Base-by-base conservation (phyloP, 257 asterid genomes). In the Nicotiana undulata region DNA sequence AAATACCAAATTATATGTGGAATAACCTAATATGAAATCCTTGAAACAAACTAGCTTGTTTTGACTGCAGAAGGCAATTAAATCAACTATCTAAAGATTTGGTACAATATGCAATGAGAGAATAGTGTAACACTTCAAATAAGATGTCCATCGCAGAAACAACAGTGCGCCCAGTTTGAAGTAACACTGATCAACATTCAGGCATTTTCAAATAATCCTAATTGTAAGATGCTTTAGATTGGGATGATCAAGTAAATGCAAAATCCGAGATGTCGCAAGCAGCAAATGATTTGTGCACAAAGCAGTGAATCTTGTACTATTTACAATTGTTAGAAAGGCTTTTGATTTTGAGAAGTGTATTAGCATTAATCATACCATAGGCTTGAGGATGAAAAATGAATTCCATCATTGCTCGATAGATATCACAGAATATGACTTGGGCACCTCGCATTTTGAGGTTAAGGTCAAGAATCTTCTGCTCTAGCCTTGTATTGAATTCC, bases 331-430 rank as follows among this genome's bases (percentile, higher is more conserved):
- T 3, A 72, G 40, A 72, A 70, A 46, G 24, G 24, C 16, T 3
- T 3, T 46, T 22, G 15, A 24, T 46, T 24, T 72, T 9, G 37
- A 9, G 1, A 46, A 72, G 40, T 72, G 2, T 46, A 46, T 24
- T 40, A 72, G 60, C 15, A 24, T 0, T 49, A 64, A 15, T 52
- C 82, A 6, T 80, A 90, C 96, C 94, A 77, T 88, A 90, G 53
- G 63, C 77, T 64, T 37, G 53, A 16, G 91, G 96, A 76, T 89
- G 85, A 44, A 80, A 56, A 86, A 91, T 84, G 86, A 87, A 79
- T 84, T 91, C 90, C 88, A 90, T 83, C 59, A 87, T 74, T 29
- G 87, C 91, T 46, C 85, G 82, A 37, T 90, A 91, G 44, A 88
- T 85, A 68, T 91, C 96, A 77, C 92, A 90, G 81, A 85, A 91